Conservation (phyloP, 2,329 filamentous ascomycete genomes). For the Pseudocercospora macadamiae region DNA sequence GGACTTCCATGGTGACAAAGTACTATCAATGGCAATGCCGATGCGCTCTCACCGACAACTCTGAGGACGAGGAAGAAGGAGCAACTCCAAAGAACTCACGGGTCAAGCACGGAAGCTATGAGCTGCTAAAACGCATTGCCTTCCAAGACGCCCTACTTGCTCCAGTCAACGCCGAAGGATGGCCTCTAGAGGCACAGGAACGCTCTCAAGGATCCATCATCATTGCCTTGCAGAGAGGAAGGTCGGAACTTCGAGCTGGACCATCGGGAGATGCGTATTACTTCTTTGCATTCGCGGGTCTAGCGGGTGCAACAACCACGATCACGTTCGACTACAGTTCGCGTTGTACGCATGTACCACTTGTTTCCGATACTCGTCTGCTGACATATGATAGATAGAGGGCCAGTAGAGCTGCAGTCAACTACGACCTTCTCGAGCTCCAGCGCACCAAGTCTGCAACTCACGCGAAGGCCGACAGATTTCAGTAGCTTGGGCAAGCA, state of each 20-base stretch:
- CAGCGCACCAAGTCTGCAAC: conserved; percentile 6
- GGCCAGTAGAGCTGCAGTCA: conserved; percentile 9
- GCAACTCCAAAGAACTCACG: not conserved
- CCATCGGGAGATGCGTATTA: not conserved
- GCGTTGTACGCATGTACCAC: not conserved
- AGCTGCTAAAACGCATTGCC: conserved; percentile 8
- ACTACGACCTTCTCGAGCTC: conserved; percentile 10
- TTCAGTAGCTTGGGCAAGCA: conserved; percentile 4
- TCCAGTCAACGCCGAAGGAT: conserved; percentile 7
- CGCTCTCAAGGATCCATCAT: conserved; percentile 9
- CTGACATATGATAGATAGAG: conserved; percentile 3
- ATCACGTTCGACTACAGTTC: conserved; percentile 12
- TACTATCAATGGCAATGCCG: not conserved
- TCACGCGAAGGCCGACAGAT: not conserved
- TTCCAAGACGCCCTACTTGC: not conserved
- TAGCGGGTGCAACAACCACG: conserved; percentile 2
- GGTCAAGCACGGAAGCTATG: conserved; percentile 11
- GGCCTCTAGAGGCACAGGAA: conserved; percentile 11
- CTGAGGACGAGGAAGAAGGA: not conserved
- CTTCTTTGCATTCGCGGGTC: conserved; percentile 11
- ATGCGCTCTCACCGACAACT: not conserved
- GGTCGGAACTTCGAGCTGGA: not conserved
- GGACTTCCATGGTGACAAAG: not conserved
- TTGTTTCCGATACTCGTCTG: not conserved
- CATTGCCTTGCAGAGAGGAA: conserved; percentile 13